A percentile compares a stretch with the other conserved stretches of the same genome.
These are phyloP conservation scores for Tetrastigma voinierianum DNA, from an alignment of 164 flowering plant species.

Conservation along the genomic window DNA sequence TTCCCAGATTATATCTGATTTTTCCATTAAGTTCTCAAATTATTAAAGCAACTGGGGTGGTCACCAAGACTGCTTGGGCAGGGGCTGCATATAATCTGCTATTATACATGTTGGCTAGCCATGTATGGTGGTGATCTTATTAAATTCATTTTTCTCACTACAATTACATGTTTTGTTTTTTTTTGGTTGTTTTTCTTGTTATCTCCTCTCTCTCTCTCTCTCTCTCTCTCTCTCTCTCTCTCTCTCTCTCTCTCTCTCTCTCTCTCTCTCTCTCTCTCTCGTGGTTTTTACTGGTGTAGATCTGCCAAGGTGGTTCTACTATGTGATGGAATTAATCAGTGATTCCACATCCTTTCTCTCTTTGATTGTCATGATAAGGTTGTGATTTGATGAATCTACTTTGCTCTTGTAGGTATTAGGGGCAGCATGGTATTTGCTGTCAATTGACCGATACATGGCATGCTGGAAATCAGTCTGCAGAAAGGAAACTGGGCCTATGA, in stretches of 20 bases:
- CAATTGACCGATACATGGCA: slow-evolving; percentile 67
- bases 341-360: neutral
- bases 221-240: slow-evolving; percentile 7
- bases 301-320: neutral
- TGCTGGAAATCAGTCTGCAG: slow-evolving; percentile 82
- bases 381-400: neutral
- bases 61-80: slow-evolving; percentile 94
- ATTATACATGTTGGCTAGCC: slow-evolving; percentile 86
- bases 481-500: slow-evolving; percentile 31
- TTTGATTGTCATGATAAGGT: neutral
- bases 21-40: slow-evolving; percentile 82
- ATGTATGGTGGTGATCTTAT: slow-evolving; percentile 51
- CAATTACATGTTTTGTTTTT: neutral
- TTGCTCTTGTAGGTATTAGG: slow-evolving; percentile 65
- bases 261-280: no score
- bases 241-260: no score
- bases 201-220: neutral
- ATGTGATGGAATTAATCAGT: neutral
- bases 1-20: slow-evolving; percentile 81
- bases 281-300: neutral
- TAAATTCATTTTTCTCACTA: neutral
- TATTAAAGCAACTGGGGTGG: slow-evolving; percentile 86
- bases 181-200: no score
- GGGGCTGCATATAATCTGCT: slow-evolving; percentile 92
- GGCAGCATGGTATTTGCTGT: slow-evolving; percentile 86